Base-by-base conservation (phyloP, 2,329 filamentous ascomycete genomes). In the Davidsoniella neocaledoniae region DNA sequence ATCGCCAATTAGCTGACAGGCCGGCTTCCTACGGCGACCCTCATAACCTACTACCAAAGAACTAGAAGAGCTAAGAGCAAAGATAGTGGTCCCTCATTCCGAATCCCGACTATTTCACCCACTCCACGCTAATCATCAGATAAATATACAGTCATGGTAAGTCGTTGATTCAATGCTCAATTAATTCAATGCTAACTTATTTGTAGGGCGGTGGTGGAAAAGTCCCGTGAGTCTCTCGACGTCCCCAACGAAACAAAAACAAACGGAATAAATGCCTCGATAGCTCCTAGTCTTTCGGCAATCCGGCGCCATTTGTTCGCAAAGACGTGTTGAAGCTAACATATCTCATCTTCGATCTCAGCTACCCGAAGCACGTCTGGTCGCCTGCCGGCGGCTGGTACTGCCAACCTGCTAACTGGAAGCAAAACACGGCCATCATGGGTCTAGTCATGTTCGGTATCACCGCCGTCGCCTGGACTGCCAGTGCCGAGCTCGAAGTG, bases 351-450 rank as follows among this genome's bases (percentile, higher is more conserved):
- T 52, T 45, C 44, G 47, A 23, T 39, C 26, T 43, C 60, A 94
- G 86, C 63, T 94, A 94, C 69, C 88, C 87, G 66, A 95, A 94
- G 75, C 90, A 98, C 74, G 86, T 98, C 75, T 98, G 91, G 91
- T 96, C 91, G 62, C 91, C 91, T 55, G 74, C 90, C 57, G 91
- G 91, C 75, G 91, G 91, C 68, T 98, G 91, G 91, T 98, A 98
- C 68, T 71, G 82, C 49, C 90, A 94, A 65, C 91, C 91, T 49
- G 73, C 76, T 58, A 98, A 98, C 74, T 98, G 91, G 91, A 91
- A 83, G 66, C 69, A 71, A 60, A 98, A 98, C 72, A 98, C 91
- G 4, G 73, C 81, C 50, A 72, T 91, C 57, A 79, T 87, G 62
- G 76, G 76, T 53, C 74, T 70, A 44, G 74, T 82, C 50, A 70